Base-by-base conservation (phyloP, 306 rosid genomes). In the Fragaria ananassa region DNA sequence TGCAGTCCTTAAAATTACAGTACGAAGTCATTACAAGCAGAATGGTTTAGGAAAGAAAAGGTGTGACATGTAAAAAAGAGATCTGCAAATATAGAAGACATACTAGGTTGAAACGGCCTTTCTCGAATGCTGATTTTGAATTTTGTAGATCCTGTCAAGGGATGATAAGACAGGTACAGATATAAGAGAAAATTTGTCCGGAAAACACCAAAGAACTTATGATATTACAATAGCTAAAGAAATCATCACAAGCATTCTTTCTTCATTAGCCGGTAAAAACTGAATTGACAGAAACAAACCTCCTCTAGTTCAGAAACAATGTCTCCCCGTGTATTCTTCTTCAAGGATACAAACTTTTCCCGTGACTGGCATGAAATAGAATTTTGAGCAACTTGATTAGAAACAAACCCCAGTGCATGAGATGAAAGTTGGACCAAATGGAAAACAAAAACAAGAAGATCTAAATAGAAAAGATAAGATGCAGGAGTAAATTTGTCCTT, bases 71-170 rank as follows among this genome's bases (percentile, higher is more conserved):
- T 29, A 47, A 74, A n/a, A 41, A 83, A 51, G 64, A 80, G 70
- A 72, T 62, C 71, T 67, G 49, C 49, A 85, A 73, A 68, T 70
- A 78, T 76, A 75, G 76, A 85, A 74, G 84, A 74, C 97, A 75
- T 90, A 95, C 99, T 85, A 95, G 97, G 85, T 92, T 92, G 90
- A 95, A 92, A 88, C 99, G 99, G 83, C 93, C 92, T 78, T 87
- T 95, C 90, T 95, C 99, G 64, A 95, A 95, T 76, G 87, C 81
- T 72, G 99, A 95, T 86, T 95, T 95, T 7, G 99, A 95, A 79
- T 95, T 95, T 83, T 89, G 93, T 70, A 95, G 91, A 85, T 83
- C 97, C 99, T 95, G 92, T 64, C 73, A 87, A 76, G 51, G 68
- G 78, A 80, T 27, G 79, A 23, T 71, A 57, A 82, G 83, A 61